Evolutionary conservation across 345 rosid species (phyloP).

Genomic region (Punica granatum): DNA sequence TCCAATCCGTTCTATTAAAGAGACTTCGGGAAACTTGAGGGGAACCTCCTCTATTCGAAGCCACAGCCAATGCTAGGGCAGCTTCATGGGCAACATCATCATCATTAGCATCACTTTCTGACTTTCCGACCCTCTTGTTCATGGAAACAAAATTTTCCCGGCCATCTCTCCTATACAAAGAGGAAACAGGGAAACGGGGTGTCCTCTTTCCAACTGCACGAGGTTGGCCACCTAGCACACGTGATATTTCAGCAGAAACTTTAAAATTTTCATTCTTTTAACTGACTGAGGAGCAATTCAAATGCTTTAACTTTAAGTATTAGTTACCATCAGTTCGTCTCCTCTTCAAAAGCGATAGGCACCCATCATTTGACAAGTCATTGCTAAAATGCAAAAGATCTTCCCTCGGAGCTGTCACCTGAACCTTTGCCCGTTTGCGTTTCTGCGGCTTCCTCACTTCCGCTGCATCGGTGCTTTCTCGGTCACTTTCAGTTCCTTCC

Average conservation of each 20-base stretch:
- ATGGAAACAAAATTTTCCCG: slow-evolving; percentile 34
- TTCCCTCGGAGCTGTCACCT: slow-evolving; percentile 42
- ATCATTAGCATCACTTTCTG: slow-evolving; percentile 33
- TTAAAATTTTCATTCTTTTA: slow-evolving; percentile 1
- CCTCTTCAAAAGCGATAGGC: slow-evolving; percentile 68
- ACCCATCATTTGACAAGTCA: slow-evolving; percentile 51
- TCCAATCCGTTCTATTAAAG: slow-evolving; percentile 27
- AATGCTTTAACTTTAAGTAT: slow-evolving; percentile 6
- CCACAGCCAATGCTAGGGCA: slow-evolving; percentile 64
- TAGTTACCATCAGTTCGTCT: slow-evolving; percentile 51
- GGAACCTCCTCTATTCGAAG: slow-evolving; percentile 57
- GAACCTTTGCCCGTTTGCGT: slow-evolving; percentile 51
- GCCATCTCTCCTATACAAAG: slow-evolving; percentile 38
- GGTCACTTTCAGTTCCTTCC: slow-evolving; percentile 83
- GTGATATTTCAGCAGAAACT: slow-evolving; percentile 11
- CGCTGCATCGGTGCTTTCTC: slow-evolving; percentile 49
- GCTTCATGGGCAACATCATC: slow-evolving; percentile 68
- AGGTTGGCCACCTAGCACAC: slow-evolving; percentile 52
- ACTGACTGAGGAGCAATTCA: background rate
- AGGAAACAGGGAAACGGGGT: slow-evolving; percentile 81
- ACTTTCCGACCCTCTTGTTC: slow-evolving; percentile 44
- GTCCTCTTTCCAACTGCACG: slow-evolving; percentile 93
- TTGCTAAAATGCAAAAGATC: slow-evolving; percentile 30
- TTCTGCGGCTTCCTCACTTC: slow-evolving; percentile 45
- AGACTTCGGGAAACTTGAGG: slow-evolving; percentile 51